These are phyloP conservation scores for Colletotrichum liriopes DNA, from an alignment of 2,329 filamentous ascomycete genomes.

Conservation along the genomic window DNA sequence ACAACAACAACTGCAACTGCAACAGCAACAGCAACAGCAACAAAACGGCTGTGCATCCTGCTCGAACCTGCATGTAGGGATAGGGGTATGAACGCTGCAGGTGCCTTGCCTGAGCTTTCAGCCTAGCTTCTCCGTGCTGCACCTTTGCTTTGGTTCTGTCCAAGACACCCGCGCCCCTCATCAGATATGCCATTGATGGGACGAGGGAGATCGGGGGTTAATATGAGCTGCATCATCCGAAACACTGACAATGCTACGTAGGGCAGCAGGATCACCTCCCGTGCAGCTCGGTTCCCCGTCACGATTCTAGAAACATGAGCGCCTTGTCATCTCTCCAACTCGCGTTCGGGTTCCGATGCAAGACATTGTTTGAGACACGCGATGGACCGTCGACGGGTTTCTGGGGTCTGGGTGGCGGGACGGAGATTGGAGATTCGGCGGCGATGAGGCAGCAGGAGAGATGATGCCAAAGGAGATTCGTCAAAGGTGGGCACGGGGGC, in stretches of 20 bases:
- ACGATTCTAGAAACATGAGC: not conserved
- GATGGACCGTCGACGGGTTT: not conserved
- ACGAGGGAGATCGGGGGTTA: constrained; percentile 19
- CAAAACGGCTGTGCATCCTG: not conserved
- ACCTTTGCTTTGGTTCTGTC: not conserved
- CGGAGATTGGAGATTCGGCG: not conserved
- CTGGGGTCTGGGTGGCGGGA: constrained; percentile 10
- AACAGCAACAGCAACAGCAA: too few species aligned
- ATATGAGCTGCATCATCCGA: constrained; percentile 19
- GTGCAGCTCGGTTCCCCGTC: not conserved
- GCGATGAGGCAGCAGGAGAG: not conserved
- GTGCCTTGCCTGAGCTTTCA: constrained; percentile 19
- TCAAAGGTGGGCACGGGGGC: constrained; percentile 18
- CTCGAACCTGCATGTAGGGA: constrained; percentile 1
- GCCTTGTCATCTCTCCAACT: not conserved
- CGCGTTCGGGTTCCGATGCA: not conserved
- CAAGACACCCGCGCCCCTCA: not conserved
- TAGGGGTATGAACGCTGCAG: constrained; percentile 19
- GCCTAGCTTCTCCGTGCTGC: constrained; percentile 3
- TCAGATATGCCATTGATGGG: constrained; percentile 1
- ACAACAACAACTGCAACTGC: too few species aligned
- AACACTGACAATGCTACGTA: constrained; percentile 13
- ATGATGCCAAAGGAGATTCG: constrained; percentile 14
- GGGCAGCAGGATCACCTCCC: not conserved
- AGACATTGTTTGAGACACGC: not conserved